Evolutionary conservation across 306 rosid genomes (phyloP).

Genomic region (Parietaria judaica): DNA sequence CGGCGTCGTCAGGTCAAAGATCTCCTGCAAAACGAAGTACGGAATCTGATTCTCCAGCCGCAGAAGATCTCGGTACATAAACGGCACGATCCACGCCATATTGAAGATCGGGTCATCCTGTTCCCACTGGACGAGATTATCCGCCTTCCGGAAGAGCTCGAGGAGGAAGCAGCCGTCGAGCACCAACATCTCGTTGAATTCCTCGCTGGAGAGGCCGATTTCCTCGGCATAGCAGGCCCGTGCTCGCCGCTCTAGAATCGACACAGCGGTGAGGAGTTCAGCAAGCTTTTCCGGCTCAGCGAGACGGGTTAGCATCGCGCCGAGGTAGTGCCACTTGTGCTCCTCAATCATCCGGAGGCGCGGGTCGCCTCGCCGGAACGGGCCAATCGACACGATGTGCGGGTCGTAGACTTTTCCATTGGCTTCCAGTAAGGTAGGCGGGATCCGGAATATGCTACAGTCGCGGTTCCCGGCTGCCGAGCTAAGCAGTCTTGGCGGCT

Average conservation of each 20-base stretch:
- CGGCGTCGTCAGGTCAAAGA: slow-evolving; percentile 27
- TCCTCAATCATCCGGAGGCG: slow-evolving; percentile 48
- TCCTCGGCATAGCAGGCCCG: slow-evolving; percentile 53
- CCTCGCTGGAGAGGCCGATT: slow-evolving; percentile 18
- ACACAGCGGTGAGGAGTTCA: slow-evolving; percentile 16
- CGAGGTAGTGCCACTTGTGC: slow-evolving; percentile 49
- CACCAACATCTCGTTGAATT: slow-evolving; percentile 46
- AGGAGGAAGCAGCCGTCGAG: slow-evolving; percentile 64
- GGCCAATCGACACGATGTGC: slow-evolving; percentile 59
- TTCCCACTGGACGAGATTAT: slow-evolving; percentile 20
- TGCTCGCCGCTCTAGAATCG: slow-evolving; percentile 29
- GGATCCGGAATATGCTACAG: slow-evolving; percentile 48
- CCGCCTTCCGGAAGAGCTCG: slow-evolving; percentile 38
- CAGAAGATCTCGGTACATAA: slow-evolving; percentile 44
- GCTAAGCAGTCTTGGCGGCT: slow-evolving; percentile 40
- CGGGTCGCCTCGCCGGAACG: slow-evolving; percentile 37
- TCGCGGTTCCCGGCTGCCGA: slow-evolving; percentile 38
- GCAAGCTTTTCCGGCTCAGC: slow-evolving; percentile 16
- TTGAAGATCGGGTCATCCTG: slow-evolving; percentile 34
- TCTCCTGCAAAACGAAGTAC: slow-evolving; percentile 31
- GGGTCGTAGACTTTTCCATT: slow-evolving; percentile 54
- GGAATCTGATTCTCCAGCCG: slow-evolving; percentile 76
- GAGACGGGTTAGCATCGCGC: slow-evolving; percentile 26
- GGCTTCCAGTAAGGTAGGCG: slow-evolving; percentile 33
- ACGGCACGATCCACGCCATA: slow-evolving; percentile 46